Base-by-base conservation (phyloP, 2,329 filamentous ascomycete species). In the Talaromyces sp. region DNA sequence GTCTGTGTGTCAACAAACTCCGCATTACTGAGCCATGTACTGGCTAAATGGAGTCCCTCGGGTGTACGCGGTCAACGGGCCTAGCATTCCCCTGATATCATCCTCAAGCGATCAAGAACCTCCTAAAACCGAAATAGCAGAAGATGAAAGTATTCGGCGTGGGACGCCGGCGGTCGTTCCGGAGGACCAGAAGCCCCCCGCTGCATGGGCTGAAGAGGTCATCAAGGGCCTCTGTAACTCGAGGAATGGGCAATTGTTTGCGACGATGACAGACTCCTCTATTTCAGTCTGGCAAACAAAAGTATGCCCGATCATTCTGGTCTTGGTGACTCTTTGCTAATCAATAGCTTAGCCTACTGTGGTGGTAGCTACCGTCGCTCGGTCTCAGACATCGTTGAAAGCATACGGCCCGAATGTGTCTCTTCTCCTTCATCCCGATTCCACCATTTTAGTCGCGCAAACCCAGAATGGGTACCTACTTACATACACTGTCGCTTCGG, bases 231-330 rank as follows among this genome's bases (percentile, higher is more conserved):
- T 97, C 62, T 87, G 88, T 68, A 86, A 93, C 47, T 91, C 93
- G 2, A 87, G 93, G 52, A 89, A 86, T 64, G 93, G 93, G 47
- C 90, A 93, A 72, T 81, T 90, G 67, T 97, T 99, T 78, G 91
- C 91, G 60, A 92, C 92, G 56, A 92, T 97, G 73, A 97, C 94
- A 0, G 82, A 86, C 5, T 91, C 91, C 1, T 90, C 91, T 13
- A 87, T 99, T 76, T 92, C 91, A n/a, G 85, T 99, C 70, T 99
- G 95, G 95, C 95, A 99, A 80, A 94, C 92, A 63, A 94, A 94
- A 85, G 92, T 93, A 83, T 66, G 22, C 33, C 58, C 60, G 37
- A 57, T 22, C 50, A 7, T 50, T 19, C 58, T 63, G 39, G 66
- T 72, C 69, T 33, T 67, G 69, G 69, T 74, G 66, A 74, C 69